Evolutionary conservation across 2,329 filamentous ascomycete species (phyloP).

Genomic region (Zymoseptoria crescenta): DNA sequence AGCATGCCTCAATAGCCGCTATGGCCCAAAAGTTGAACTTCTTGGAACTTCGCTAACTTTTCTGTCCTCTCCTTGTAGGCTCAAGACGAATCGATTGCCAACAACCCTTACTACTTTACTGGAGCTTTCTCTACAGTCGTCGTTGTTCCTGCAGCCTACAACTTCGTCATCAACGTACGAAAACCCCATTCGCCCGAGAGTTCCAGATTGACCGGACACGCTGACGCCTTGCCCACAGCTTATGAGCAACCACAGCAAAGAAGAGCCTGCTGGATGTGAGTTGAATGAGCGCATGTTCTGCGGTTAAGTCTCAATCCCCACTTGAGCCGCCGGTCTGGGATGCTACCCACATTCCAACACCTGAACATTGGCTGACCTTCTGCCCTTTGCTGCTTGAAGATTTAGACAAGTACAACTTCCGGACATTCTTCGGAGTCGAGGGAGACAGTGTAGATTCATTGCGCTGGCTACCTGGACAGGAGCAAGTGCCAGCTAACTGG

Average conservation of each 20-base stretch:
- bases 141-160: conserved; percentile 22
- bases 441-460: conserved; percentile 16
- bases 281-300: no score
- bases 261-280: conserved; percentile 10
- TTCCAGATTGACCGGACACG: no score
- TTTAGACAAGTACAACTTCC: conserved; percentile 17
- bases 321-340: no score
- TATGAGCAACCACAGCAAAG: conserved; percentile 19
- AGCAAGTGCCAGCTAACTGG: conserved; percentile 16
- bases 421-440: conserved; percentile 20
- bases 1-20: no score
- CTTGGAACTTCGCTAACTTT: not conserved
- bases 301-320: no score
- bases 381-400: no score
- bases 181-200: no score
- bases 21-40: not conserved
- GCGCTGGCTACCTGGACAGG: conserved; percentile 14
- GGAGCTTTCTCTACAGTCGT: conserved; percentile 22
- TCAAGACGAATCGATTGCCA: conserved; percentile 23
- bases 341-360: no score
- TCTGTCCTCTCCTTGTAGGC: conserved; percentile 3
- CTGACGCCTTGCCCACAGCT: no score
- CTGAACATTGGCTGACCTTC: no score
- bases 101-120: conserved; percentile 30
- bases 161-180: conserved; percentile 20